These are phyloP conservation scores for Lactarius quietus DNA, from an alignment of 768 basidiomycete species.

Conservation along the genomic window DNA sequence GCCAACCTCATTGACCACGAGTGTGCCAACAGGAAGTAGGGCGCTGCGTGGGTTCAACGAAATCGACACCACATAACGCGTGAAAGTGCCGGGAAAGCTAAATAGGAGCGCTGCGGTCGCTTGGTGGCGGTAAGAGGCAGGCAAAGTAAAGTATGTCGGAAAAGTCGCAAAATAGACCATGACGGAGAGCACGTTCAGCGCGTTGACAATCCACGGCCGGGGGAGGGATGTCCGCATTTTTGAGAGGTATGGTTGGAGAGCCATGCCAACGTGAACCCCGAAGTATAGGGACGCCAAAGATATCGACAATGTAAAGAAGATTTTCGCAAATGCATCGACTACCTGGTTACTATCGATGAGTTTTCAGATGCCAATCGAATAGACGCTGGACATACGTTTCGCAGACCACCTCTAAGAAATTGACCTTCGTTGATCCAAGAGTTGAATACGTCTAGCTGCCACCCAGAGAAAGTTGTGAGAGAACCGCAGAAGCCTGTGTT, in stretches of 20 bases:
- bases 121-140: slow-evolving; percentile 63
- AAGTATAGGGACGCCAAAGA: slow-evolving; percentile 74
- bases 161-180: slow-evolving; percentile 72
- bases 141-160: slow-evolving; percentile 73
- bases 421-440: slow-evolving; percentile 73
- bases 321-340: slow-evolving; percentile 80
- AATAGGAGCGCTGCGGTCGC: slow-evolving; percentile 88
- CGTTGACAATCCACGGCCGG: slow-evolving; percentile 39
- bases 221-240: slow-evolving; percentile 40
- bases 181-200: slow-evolving; percentile 52
- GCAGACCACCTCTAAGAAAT: slow-evolving; percentile 58
- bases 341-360: slow-evolving; percentile 47
- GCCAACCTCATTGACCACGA: slow-evolving; percentile 68
- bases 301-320: slow-evolving; percentile 72
- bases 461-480: slow-evolving; percentile 92
- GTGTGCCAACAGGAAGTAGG: slow-evolving; percentile 73
- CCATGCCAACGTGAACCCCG: slow-evolving; percentile 60
- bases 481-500: slow-evolving; percentile 89
- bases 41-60: slow-evolving; percentile 62
- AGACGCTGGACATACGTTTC: slow-evolving; percentile 52
- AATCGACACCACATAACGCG: slow-evolving; percentile 75
- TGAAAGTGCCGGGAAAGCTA: slow-evolving; percentile 82
- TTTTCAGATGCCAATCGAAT: neutral
- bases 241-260: slow-evolving; percentile 42
- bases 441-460: slow-evolving; percentile 86